These are phyloP conservation scores for Sordariomycetes sp. DNA, from an alignment of 2,329 filamentous ascomycete species.

Conservation along the genomic window DNA sequence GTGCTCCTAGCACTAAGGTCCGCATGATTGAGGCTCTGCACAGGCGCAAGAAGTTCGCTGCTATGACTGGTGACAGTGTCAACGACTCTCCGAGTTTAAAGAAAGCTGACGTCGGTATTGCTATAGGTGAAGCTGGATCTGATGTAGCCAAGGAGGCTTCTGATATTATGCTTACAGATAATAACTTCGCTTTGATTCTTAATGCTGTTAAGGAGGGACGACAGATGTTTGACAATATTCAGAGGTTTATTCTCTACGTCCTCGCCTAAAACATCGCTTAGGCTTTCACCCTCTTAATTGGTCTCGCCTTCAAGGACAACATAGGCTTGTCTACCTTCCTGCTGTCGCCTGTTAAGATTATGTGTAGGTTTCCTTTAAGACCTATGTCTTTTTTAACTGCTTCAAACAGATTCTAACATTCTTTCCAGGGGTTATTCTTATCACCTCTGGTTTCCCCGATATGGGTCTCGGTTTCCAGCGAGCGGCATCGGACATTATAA, in stretches of 20 bases:
- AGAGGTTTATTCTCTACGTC: conserved; percentile 59
- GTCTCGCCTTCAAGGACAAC: conserved; percentile 56
- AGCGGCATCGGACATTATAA: conserved; percentile 56
- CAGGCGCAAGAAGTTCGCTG: conserved; percentile 47
- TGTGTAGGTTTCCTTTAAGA: conserved; percentile 66
- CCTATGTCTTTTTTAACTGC: not conserved
- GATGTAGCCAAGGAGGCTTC: conserved; percentile 59
- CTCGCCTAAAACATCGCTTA: conserved; percentile 58
- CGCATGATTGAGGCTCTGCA: conserved; percentile 67
- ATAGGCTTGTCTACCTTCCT: conserved; percentile 56
- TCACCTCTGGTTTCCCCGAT: conserved; percentile 59
- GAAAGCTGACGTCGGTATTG: conserved; percentile 57
- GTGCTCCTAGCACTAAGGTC: conserved; percentile 60
- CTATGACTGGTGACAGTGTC: conserved; percentile 63
- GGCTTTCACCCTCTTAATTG: conserved; percentile 54
- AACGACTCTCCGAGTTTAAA: conserved; percentile 60
- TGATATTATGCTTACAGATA: conserved; percentile 56
- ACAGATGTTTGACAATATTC: conserved; percentile 60
- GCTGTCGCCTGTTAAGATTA: conserved; percentile 57
- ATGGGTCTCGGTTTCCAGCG: conserved; percentile 63
- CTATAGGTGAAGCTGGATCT: conserved; percentile 56
- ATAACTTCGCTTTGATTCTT: conserved; percentile 45
- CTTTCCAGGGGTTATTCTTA: conserved; percentile 44
- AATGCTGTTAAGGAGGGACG: conserved; percentile 53
- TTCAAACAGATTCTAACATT: not conserved